Base-by-base conservation (phyloP, 768 basidiomycete species). In the Leccinum obscurum region DNA sequence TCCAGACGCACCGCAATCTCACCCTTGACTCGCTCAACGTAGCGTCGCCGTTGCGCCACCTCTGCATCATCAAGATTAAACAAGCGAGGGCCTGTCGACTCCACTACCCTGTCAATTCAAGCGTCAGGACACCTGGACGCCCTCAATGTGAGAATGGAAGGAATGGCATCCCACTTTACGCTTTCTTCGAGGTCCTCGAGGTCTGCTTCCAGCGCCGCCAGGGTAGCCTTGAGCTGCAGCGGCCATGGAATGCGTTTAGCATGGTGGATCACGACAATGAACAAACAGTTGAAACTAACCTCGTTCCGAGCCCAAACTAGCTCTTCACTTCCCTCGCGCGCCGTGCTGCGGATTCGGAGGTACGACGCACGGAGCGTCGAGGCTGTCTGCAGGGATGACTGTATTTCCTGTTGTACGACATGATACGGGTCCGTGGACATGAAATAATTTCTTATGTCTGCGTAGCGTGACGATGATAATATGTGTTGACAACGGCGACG, bases 131-230 rank as follows among this genome's bases (percentile, higher is more conserved):
- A 54, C 14, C 35, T 24, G 15, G n/a, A 37, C 35, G 34, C 17
- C 28, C 28, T 30, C 54, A 3, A 34, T 35, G 20, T 37, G 44
- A 34, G 6, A 10, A 24, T 39, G 35, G 46, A 53, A 41, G 4
- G 28, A 28, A n/a, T 41, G 24, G 57, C 54, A 1, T 71, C 83
- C 64, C 72, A 92, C 92, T 85, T 88, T 49, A 98, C 95, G 68
- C 92, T 94, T 69, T 93, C 93, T 54, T 97, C 95, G n/a, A 98
- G 76, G 71, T 94, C 94, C 61, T 94, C 92, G 24, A 96, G 71
- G 76, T 98, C 95, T 0, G 89, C 89, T 69, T 95, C 92, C 28
- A 98, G 77, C 2, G 88, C 77, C 1, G 85, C 82, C 9, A 98
- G 81, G 2, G 90, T 90, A 0, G 86, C 87, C 72, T 86, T 87